These are phyloP conservation scores for Strobilomyces confusus DNA, from an alignment of 768 basidiomycete genomes.

Conservation along the genomic window DNA sequence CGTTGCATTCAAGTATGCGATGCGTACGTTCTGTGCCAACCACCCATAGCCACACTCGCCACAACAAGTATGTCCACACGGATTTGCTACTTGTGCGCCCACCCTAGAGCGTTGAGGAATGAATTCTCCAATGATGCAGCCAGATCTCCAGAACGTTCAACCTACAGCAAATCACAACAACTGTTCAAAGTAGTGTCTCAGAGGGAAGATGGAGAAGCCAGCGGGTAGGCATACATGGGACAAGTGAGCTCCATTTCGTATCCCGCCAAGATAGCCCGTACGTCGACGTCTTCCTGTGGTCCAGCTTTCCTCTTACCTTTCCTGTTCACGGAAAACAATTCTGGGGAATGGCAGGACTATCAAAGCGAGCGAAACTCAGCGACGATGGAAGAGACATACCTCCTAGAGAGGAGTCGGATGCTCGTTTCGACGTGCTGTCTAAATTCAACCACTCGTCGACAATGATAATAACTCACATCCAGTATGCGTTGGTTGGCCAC, in stretches of 20 bases:
- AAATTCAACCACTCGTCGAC: not conserved
- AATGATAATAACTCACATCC: constrained; percentile 8
- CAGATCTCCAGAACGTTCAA: constrained; percentile 1
- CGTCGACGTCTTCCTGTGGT: constrained; percentile 17
- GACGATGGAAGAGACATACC: constrained; percentile 17
- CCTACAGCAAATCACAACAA: constrained; percentile 70
- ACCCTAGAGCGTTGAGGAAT: constrained; percentile 39
- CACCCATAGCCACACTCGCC: constrained; percentile 64
- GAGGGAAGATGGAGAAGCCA: not conserved
- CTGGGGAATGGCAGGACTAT: not conserved
- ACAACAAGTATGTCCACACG: constrained; percentile 73
- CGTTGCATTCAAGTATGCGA: not conserved
- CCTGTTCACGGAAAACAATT: constrained; percentile 19
- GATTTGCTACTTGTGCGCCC: constrained; percentile 57
- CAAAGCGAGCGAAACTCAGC: not conserved
- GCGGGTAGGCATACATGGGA: constrained; percentile 55
- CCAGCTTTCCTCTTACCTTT: constrained; percentile 45
- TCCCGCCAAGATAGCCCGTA: constrained; percentile 36
- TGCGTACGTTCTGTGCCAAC: constrained; percentile 49
- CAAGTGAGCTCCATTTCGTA: constrained; percentile 67
- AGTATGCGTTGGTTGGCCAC: not conserved
- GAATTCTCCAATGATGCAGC: not conserved
- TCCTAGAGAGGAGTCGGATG: not conserved
- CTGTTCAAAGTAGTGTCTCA: constrained; percentile 37
- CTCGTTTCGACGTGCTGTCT: not conserved